Base-by-base conservation (phyloP, 352 stramenopile species). In the Stramenopiles sp. region DNA sequence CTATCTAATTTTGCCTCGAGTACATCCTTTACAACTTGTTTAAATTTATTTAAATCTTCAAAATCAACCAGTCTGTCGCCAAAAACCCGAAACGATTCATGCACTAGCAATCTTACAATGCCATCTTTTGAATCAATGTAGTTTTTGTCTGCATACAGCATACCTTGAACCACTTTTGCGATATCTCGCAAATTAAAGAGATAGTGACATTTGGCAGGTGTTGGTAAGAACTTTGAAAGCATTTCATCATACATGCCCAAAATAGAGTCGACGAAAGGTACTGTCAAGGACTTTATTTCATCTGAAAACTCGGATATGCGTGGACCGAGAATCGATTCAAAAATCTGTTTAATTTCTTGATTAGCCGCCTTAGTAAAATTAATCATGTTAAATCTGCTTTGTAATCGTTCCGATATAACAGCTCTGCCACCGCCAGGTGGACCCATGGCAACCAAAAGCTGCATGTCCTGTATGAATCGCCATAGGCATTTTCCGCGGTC, bases 171-270 rank as follows among this genome's bases (percentile, higher is more conserved):
- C 0, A 97, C 91, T 83, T 97, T 96, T 27, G 92, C 93, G 0
- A 98, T 82, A 84, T 98, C 94, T 1, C 94, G 89, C 75, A 98
- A 83, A 84, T 97, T 97, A 84, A 97, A 98, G 4, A 92, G 95
- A 85, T 98, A 98, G 83, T 98, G 94, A 0, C 89, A 90, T 82
- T 97, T 97, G 25, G 93, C 88, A 0, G 94, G 94, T 0, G 94
- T 97, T 4, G 94, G 94, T n/a, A 96, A 71, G 0, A 98, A 83
- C 80, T 96, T 89, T 0, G 82, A 83, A 44, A 93, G 90, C 76
- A 97, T 95, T 0, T 89, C 95, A 76, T 91, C 93, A 85, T 96
- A 98, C 25, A 97, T 88, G 31, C 90, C 88, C 30, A 96, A 94
- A 0, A 91, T 95, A 14, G 91, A 87, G 0, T 86, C 82, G 0